Evolutionary conservation across 2,329 filamentous ascomycete genomes (phyloP), one percentile per base, ranked within the genome.

Genomic region (Trichoderma afroharzianum): DNA sequence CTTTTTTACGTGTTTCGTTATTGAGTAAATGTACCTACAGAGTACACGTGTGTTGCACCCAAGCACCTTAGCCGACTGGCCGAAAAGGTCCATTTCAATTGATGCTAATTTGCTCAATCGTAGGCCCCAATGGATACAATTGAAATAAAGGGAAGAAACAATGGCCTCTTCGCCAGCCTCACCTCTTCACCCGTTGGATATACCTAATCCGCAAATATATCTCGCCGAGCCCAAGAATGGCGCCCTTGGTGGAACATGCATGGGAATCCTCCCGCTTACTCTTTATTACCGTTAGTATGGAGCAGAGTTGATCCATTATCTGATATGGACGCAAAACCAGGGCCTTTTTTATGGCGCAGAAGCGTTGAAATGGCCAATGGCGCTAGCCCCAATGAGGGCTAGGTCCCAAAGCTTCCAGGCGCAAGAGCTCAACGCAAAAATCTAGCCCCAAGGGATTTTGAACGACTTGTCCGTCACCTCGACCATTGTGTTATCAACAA

Each of bases 381-480:
- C 63, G 74, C 77, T 69, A 72, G 76, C 75, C 78, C 79, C 73
- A 78, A 80, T 78, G 64, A 68, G 80, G 80, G 72, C 74, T 81
- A 79, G 77, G 71, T 30, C 73, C 76, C 74, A 69, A 70, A 74
- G 78, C 78, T 78, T 79, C 75, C 76, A 79, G 78, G 76, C 77
- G 75, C 78, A 77, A 78, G 79, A 81, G 80, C 81, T 82, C 81
- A 82, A 82, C 81, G 78, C 78, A 81, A 82, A 82, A 82, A 82
- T 81, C 78, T 50, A 73, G 66, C 80, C 81, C 81, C 80, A 81
- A 81, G 77, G 77, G 53, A 80, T 80, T 80, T 79, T 74, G 72
- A 70, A 78, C 76, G 79, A 53, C 67, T 43, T 47, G 57, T 63
- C 33, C 64, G 64, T 43, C 68, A 78, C 77, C 74, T 74, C 74